Evolutionary conservation across 106 monocot species (phyloP), one percentile per base, ranked within the genome.

Genomic region (Alisma plantagoaquatica): DNA sequence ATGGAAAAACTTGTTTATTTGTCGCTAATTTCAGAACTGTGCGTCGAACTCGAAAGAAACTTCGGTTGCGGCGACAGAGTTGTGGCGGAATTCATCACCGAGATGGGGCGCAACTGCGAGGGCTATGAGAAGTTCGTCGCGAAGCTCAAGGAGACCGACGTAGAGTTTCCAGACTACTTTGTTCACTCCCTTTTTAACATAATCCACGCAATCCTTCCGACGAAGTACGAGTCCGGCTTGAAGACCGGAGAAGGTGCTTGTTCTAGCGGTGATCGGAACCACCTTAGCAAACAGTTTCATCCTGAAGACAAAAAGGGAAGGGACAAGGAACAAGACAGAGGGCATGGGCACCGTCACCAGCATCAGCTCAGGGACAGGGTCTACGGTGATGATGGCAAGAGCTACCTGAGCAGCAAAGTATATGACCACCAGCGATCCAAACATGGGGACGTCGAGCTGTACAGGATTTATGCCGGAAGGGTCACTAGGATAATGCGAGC

Each of bases 91-190:
- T 88, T 78, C 75, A 79, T 88, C 88, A 88, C 76, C 25, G 78
- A 88, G 28, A 71, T 88, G 19, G 88, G 88, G 52, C 78, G 73
- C 62, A 33, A 57, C 11, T 82, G 78, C 26, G 41, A 56, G 11
- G 56, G 73, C 29, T 75, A 73, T 19, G 71, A 77, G 2, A 82
- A 88, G 16, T 88, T 88, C 73, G 88, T 82, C 18, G 38, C 63
- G 60, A 75, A 69, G 73, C 75, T 88, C 54, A 91, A 91, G 68
- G 76, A 66, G 32, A 84, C 83, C 24, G 90, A 84, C 26, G 90
- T 84, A 16, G 90, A 84, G 44, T 60, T 91, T 61, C 90, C 90
- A 8, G 90, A 91, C 50, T 91, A 91, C 62, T 91, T 91, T 74
- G 84, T 91, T 25, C 76, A 68, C 46, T 79, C 73, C 22, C 90